Conservation (phyloP, 163 green algal species). For the Coccomyxa subellipsoidea region DNA sequence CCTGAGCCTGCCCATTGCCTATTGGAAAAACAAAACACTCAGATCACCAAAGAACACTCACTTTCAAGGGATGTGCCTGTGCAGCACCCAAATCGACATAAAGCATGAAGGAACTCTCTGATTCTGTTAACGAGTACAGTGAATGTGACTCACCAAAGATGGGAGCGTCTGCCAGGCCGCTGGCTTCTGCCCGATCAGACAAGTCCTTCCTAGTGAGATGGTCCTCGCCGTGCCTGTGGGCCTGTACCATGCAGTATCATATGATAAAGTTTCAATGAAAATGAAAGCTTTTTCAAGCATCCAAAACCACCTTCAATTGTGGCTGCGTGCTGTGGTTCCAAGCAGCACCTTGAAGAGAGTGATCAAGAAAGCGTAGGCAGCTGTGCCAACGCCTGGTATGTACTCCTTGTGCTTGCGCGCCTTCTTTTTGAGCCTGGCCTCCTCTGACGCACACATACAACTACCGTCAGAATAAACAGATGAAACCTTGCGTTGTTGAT, state of each 20-base stretch:
- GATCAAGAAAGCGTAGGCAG: conserved; percentile 67
- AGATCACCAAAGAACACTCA: not conserved
- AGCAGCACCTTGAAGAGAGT: conserved; percentile 45
- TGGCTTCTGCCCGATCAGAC: conserved; percentile 44
- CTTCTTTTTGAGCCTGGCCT: not conserved
- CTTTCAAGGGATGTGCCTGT: too few relatives aligned
- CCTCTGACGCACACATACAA: not conserved
- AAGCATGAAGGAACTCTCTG: too few relatives aligned
- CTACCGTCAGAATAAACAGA: not conserved
- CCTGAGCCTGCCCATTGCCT: not conserved
- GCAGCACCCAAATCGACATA: too few relatives aligned
- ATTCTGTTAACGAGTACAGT: not conserved
- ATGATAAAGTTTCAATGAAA: too few relatives aligned
- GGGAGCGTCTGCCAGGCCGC: conserved; percentile 41
- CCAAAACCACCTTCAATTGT: too few relatives aligned
- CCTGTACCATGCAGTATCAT: conserved; percentile 18
- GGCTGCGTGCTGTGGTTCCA: too few relatives aligned
- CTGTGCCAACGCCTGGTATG: conserved; percentile 42
- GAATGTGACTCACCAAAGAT: conserved; percentile 28
- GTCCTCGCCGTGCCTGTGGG: conserved; percentile 24
- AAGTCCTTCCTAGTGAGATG: conserved; percentile 54
- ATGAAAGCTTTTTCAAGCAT: too few relatives aligned
- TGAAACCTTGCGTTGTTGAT: not conserved
- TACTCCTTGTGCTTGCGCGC: conserved; percentile 42
- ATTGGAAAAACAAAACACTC: not conserved